Conservation (phyloP, 495 filamentous ascomycete species). For the Pyronema omphalodes region DNA sequence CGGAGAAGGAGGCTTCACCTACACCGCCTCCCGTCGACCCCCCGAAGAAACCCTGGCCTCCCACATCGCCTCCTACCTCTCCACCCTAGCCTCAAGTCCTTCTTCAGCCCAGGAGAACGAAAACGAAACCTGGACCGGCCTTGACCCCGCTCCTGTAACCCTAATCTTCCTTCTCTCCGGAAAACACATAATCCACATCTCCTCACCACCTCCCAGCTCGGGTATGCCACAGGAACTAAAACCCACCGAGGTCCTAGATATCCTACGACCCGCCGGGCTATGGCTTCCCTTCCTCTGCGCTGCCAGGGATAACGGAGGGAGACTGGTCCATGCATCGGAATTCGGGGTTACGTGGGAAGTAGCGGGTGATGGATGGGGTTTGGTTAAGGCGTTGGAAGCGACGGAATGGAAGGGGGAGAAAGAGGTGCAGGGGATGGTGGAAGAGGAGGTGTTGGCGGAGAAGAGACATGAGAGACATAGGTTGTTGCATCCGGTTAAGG, state of each 20-base stretch:
- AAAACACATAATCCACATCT: background rate
- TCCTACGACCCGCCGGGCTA: background rate
- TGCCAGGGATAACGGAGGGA: background rate
- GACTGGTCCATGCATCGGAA: background rate
- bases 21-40: background rate
- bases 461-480: background rate
- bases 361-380: background rate
- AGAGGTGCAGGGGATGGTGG: background rate
- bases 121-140: background rate
- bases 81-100: background rate
- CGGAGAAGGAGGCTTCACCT: background rate
- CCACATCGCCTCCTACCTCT: background rate
- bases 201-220: background rate
- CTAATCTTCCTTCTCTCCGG: background rate
- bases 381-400: background rate
- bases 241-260: constrained; percentile 1
- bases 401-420: background rate
- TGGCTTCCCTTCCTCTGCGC: background rate
- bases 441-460: background rate
- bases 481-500: background rate
- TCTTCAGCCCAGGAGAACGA: background rate
- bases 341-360: background rate
- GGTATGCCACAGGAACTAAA: background rate
- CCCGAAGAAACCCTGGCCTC: background rate
- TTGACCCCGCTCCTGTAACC: background rate